Conservation (phyloP, 257 asterid genomes). For the Solanum raphanifolium region DNA sequence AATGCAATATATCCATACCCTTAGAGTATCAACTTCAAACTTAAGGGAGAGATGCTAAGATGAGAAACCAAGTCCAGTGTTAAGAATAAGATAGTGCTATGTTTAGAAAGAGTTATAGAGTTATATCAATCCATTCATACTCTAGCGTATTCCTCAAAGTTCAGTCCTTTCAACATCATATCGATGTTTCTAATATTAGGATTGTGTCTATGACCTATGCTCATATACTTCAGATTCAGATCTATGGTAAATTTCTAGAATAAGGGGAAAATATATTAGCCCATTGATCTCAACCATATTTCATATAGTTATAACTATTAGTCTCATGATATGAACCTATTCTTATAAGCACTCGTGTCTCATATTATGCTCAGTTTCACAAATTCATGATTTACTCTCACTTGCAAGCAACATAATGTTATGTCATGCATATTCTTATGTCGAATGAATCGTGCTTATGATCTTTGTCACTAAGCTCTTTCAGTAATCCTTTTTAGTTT, state of each 20-base stretch:
- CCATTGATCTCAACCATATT: no score
- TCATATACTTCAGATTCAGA: no score
- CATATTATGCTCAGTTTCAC: no score
- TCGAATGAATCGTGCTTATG: background rate
- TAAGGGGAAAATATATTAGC: no score
- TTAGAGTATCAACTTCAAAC: background rate
- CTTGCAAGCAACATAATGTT: no score
- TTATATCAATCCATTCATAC: background rate
- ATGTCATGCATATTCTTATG: no score
- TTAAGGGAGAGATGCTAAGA: background rate
- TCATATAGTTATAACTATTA: no score
- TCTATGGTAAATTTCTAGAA: no score
- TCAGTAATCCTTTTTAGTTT: background rate
- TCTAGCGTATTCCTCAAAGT: background rate
- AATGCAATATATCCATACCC: background rate
- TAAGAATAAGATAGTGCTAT: background rate
- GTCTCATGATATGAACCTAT: no score
- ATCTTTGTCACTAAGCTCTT: background rate
- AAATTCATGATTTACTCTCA: no score
- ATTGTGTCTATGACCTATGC: background rate
- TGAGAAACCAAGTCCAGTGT: background rate
- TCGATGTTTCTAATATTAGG: background rate
- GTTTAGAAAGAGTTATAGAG: background rate
- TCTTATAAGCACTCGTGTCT: no score
- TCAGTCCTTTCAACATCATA: background rate